Evolutionary conservation across 805 yeast genomes (phyloP).

Genomic region (Wickerhamiella hasegawae): DNA sequence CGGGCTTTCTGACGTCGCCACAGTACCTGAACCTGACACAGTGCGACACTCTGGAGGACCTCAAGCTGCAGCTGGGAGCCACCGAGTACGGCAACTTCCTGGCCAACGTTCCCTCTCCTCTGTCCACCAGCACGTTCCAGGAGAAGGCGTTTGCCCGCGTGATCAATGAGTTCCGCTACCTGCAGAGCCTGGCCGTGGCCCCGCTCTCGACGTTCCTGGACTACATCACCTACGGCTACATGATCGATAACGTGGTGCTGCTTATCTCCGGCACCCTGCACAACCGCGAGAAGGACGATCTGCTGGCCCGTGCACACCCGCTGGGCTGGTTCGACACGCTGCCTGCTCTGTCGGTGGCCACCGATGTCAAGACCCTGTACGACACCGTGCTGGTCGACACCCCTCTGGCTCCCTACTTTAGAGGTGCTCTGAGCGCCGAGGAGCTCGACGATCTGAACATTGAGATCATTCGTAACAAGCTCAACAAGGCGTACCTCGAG

Average conservation of each 20-base stretch:
- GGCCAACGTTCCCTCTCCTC: slow-evolving; percentile 64
- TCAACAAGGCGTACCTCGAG: slow-evolving; percentile 86
- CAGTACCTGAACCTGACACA: slow-evolving; percentile 90
- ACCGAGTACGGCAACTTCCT: slow-evolving; percentile 92
- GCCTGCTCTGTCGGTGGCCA: slow-evolving; percentile 87
- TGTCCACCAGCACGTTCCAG: slow-evolving; percentile 78
- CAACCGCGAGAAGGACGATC: slow-evolving; percentile 79
- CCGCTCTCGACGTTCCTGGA: slow-evolving; percentile 74
- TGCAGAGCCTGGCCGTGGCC: slow-evolving; percentile 70
- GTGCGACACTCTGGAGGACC: slow-evolving; percentile 87
- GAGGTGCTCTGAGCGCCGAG: slow-evolving; percentile 70
- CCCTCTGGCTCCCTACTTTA: slow-evolving; percentile 93
- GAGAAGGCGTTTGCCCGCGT: slow-evolving; percentile 58
- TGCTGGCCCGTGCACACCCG: slow-evolving; percentile 84
- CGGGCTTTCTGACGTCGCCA: slow-evolving; percentile 56
- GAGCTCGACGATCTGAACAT: slow-evolving; percentile 91
- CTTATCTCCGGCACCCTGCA: slow-evolving; percentile 96
- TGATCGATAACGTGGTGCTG: slow-evolving; percentile 93
- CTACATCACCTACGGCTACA: slow-evolving; percentile 85
- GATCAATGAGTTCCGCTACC: slow-evolving; percentile 69
- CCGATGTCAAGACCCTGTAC: slow-evolving; percentile 86
- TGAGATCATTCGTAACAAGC: slow-evolving; percentile 80
- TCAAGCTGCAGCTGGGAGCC: slow-evolving; percentile 83
- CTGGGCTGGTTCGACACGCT: slow-evolving; percentile 97
- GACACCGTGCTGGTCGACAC: slow-evolving; percentile 89